Evolutionary conservation across 192 early-diverging fungal species (phyloP), one percentile per base, ranked within the genome.

Genomic region (Coemansia sp.): DNA sequence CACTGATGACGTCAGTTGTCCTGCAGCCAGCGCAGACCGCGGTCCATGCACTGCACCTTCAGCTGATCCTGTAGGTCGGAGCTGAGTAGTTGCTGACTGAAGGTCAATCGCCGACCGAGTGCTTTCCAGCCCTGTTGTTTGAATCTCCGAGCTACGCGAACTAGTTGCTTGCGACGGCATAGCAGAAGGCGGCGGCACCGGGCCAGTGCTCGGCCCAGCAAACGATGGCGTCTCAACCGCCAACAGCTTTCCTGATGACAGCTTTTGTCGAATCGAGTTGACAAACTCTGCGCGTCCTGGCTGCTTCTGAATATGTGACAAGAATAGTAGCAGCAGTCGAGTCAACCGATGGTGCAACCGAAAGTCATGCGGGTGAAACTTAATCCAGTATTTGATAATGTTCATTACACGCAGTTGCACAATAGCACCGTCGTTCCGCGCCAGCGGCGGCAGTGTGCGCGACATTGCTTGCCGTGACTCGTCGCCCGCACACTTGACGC

Each of bases 331-430:
- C 61, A 83, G 56, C 50, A 83, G 61, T 6, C 73, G 67, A 3
- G 73, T 73, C 6, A 83, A 70, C 17, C 76, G 76, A 21, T 77
- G 70, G 57, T 79, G 76, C 23, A 79, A 49, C 20, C 68, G 62
- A 38, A 83, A 83, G 56, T 83, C 82, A 55, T 85, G 84, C 52
- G 84, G 88, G 58, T 94, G 92, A 50, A 72, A 84, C 60, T 95
- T 93, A 23, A 95, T 71, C 95, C 95, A 98, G 56, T 83, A 85
- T 71, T 94, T 96, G 67, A 95, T 76, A 4, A 92, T 86, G 71
- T 91, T 92, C 71, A 89, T 90, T 0, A 96, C 91, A 3, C 92
- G 87, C 44, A 88, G 74, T 37, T 90, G 87, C 15, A 93, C 79
- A 38, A 83, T 79, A 12, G 82, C 73, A 8, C 78, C 73, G 42